Conservation (phyloP, 2,329 filamentous ascomycete species). For the Mycocentrospora acerina region DNA sequence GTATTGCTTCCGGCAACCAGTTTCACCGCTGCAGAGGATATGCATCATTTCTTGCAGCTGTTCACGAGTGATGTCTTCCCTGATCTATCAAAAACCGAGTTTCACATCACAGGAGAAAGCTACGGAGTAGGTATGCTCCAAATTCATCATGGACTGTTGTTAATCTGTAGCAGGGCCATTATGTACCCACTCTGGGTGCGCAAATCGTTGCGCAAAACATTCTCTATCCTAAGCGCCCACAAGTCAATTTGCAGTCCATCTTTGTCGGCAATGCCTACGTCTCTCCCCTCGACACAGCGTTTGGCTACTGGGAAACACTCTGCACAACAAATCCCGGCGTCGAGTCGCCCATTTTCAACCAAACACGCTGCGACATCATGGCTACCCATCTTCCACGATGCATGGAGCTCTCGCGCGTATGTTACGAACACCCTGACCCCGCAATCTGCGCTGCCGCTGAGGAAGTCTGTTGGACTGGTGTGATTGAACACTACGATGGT, state of each 20-base stretch:
- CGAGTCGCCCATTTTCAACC: slow-evolving; percentile 46
- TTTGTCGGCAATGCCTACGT: slow-evolving; percentile 52
- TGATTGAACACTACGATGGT: slow-evolving; percentile 45
- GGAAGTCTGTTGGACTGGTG: slow-evolving; percentile 41
- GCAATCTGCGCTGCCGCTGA: slow-evolving; percentile 45
- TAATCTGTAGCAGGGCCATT: slow-evolving; percentile 45
- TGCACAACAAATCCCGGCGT: slow-evolving; percentile 51
- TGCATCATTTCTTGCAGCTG: slow-evolving; percentile 53
- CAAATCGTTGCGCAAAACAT: slow-evolving; percentile 50
- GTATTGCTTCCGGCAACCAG: slow-evolving; percentile 41
- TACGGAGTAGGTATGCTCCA: slow-evolving; percentile 44
- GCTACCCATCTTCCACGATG: slow-evolving; percentile 50
- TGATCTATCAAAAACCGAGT: slow-evolving; percentile 37
- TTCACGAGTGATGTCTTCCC: slow-evolving; percentile 52
- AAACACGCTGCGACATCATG: slow-evolving; percentile 51
- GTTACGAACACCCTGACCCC: slow-evolving; percentile 45
- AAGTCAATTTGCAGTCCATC: slow-evolving; percentile 48
- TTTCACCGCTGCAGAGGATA: slow-evolving; percentile 49
- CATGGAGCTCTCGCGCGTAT: slow-evolving; percentile 45
- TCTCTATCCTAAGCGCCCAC: slow-evolving; percentile 43
- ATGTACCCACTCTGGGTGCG: slow-evolving; percentile 48
- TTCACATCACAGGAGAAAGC: slow-evolving; percentile 54
- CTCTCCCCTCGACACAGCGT: slow-evolving; percentile 44
- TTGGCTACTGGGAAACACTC: slow-evolving; percentile 51
- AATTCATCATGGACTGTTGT: background rate